These are phyloP conservation scores for Metschnikowia noctiluminum DNA, from an alignment of 805 yeast species.

Conservation along the genomic window DNA sequence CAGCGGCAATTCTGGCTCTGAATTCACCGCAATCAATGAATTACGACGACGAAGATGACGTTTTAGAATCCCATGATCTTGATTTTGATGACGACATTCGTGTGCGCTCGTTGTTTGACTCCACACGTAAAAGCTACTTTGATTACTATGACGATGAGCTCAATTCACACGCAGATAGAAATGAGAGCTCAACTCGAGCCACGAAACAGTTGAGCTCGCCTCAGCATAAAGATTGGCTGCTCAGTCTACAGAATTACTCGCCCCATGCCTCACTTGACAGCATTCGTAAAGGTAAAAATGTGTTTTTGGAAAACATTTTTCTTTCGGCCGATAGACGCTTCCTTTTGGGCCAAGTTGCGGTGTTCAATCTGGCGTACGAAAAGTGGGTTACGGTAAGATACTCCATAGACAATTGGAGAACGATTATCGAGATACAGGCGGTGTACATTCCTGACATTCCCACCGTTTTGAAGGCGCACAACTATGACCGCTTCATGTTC, in stretches of 20 bases:
- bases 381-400: constrained; percentile 70
- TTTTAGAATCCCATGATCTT: constrained; percentile 7
- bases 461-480: constrained; percentile 42
- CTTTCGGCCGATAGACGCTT: constrained; percentile 55
- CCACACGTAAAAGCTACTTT: constrained; percentile 8
- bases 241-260: constrained; percentile 42
- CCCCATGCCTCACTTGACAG: background rate
- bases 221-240: constrained; percentile 37
- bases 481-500: constrained; percentile 71
- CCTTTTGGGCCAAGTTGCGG: constrained; percentile 74
- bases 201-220: constrained; percentile 13
- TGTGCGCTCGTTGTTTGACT: constrained; percentile 2
- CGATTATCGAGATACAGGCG: constrained; percentile 68
- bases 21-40: constrained; percentile 48
- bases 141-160: constrained; percentile 20
- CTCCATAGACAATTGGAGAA: constrained; percentile 75
- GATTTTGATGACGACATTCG: background rate
- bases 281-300: background rate
- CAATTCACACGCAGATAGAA: constrained; percentile 12
- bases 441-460: constrained; percentile 56
- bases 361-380: constrained; percentile 65
- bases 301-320: constrained; percentile 60
- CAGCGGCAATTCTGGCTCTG: constrained; percentile 69
- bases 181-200: constrained; percentile 17
- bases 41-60: constrained; percentile 20